These are phyloP conservation scores for Fusarium praegraminearum DNA, from an alignment of 2,329 filamentous ascomycete species.

Conservation along the genomic window DNA sequence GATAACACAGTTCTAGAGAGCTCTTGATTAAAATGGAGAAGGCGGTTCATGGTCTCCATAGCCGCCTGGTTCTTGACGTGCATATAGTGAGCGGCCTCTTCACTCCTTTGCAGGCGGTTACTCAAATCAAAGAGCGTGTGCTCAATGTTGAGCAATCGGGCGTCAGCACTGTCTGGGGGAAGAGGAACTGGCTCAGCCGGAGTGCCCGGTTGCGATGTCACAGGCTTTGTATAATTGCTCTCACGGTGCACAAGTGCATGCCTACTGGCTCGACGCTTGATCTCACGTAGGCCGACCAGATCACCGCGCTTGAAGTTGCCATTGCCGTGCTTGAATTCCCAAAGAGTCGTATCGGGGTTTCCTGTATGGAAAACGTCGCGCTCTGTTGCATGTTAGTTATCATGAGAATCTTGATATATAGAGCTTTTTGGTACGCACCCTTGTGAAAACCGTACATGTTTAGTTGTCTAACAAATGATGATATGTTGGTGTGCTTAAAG, in stretches of 20 bases:
- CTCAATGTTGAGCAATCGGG: conserved; percentile 80
- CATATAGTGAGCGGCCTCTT: conserved; percentile 84
- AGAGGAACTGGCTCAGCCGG: conserved; percentile 82
- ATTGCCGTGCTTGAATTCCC: conserved; percentile 99
- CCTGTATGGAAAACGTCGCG: conserved; percentile 98
- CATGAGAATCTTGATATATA: not conserved
- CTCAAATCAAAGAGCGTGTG: conserved; percentile 85
- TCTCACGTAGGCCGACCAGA: conserved; percentile 89
- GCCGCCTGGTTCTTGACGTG: conserved; percentile 84
- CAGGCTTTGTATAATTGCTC: conserved; percentile 82
- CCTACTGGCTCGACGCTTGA: conserved; percentile 92
- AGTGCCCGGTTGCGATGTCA: conserved; percentile 83
- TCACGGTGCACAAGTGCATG: conserved; percentile 95
- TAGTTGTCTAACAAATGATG: conserved; percentile 95
- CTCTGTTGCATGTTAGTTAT: conserved; percentile 65
- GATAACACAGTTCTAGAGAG: conserved; percentile 80
- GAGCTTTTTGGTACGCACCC: conserved; percentile 66
- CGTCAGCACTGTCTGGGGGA: conserved; percentile 79
- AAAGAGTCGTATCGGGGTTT: conserved; percentile 90
- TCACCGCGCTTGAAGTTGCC: conserved; percentile 97
- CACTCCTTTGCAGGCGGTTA: conserved; percentile 79
- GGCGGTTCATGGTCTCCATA: conserved; percentile 80
- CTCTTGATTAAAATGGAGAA: conserved; percentile 84
- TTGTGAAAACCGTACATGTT: conserved; percentile 99
- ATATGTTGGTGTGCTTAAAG: conserved; percentile 99